Base-by-base conservation (phyloP, 306 rosid species). In the Gastrolobium villosum region DNA sequence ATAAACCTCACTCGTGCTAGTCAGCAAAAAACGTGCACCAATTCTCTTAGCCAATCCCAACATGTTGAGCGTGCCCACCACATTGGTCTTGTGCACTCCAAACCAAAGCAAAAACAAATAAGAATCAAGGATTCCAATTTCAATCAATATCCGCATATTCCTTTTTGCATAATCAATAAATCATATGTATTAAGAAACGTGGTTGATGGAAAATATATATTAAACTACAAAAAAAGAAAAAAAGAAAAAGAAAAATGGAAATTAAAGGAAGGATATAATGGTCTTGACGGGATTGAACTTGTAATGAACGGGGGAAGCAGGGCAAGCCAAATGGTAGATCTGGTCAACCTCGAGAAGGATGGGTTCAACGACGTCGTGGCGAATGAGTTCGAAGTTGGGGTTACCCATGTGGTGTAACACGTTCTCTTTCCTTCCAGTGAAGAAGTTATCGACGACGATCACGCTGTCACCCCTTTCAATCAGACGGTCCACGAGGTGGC, bases 221-320 rank as follows among this genome's bases (percentile, higher is more conserved):
- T 10, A 60, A 1, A 34, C 0, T 7, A 32, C 7, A 7, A 9
- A 5, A 43, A 1, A 30, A 13, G 7, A 4, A 5, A 3, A 0
- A 2, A 2, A 32, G 9, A 10, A 20, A 30, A 4, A 7, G n/a
- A n/a, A 11, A 15, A 2, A 20, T 20, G 26, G 26, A 0, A 35
- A 34, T 13, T n/a, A 39, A 1, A 30, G 26, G 48, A 86, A 91
- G 97, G 96, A 92, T 94, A 94, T 92, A 81, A 94, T 94, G 26
- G 99, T 94, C 82, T 94, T 94, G 83, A 94, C 97, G 0, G 99
- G 99, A 46, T 94, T 94, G 86, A 83, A 94, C 87, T 94, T 94
- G 91, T 94, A 94, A 74, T 92, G 95, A 11, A 94, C 99, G 0
- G 99, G 99, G 5, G 97, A 92, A 52, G 97, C 97, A 15, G 99